Evolutionary conservation across 768 basidiomycete genomes (phyloP), one percentile per base, ranked within the genome.

Genomic region (Lentinula raphanica): DNA sequence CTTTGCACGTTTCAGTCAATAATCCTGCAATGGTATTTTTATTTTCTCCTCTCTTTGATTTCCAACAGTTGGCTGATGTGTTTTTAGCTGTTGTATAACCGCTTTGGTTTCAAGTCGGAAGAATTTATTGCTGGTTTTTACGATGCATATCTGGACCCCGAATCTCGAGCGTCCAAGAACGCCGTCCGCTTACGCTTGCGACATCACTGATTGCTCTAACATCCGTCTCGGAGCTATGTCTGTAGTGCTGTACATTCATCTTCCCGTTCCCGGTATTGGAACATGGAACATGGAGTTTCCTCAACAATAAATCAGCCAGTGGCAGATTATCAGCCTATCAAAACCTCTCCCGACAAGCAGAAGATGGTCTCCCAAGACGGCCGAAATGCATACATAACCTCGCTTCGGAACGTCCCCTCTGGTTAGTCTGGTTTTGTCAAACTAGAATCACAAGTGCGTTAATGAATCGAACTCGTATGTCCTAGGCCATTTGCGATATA

Each of bases 61-160:
- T 44, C 19, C 8, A 57, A 17, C 13, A 57, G 9, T 45, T 9
- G 31, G 13, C 39, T 31, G 51, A 13, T 17, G 21, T 19, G 42
- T 31, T 48, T 19, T 35, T 36, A 91, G 90, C 71, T 92, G 3
- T 69, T 93, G 17, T 93, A 92, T 71, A 92, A 93, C 61, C 85
- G 84, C 50, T 92, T 93, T 64, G 90, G 91, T 27, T 92, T 93
- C 78, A 92, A 93, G 63, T 87, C 88, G 0, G 90, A 92, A 70
- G 89, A 88, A 66, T 92, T 92, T 59, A 78, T 92, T 21, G 83
- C 82, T 21, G 88, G 87, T 19, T 92, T 93, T 64, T 93, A 93
- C 62, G 86, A 89, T 44, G 78, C 86, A 44, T 92, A 92, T 67
- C 74, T 92, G n/a, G 82, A 86, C 63, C 70, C 82, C 3, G 74